These are phyloP conservation scores for Aspergillus wentii DNA, from an alignment of 495 filamentous ascomycete genomes.

Conservation along the genomic window DNA sequence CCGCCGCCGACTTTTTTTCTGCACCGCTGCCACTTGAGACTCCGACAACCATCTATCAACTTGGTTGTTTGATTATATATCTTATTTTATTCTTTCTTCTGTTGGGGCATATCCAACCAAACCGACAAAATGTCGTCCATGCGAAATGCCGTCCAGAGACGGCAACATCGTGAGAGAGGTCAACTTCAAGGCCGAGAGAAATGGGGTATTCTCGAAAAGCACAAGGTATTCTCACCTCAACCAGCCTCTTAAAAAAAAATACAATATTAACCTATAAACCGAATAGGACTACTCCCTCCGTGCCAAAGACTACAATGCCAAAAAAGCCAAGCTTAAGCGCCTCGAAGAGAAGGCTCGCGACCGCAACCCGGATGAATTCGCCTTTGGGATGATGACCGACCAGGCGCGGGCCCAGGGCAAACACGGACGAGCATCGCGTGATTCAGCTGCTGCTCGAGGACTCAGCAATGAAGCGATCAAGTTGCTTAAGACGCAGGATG, in stretches of 20 bases:
- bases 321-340: conserved; percentile 72
- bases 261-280: conserved; percentile 11
- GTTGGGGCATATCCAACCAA: not conserved
- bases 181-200: conserved; percentile 77
- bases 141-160: conserved; percentile 71
- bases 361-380: conserved; percentile 95
- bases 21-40: no score
- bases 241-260: conserved; percentile 2
- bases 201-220: conserved; percentile 85
- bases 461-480: conserved; percentile 68
- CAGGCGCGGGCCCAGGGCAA: conserved; percentile 50
- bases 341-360: conserved; percentile 77
- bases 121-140: conserved; percentile 66
- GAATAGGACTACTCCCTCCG: conserved; percentile 87
- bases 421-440: conserved; percentile 47
- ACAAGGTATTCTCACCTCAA: conserved; percentile 51
- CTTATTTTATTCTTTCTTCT: conserved; percentile 1
- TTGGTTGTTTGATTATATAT: no score
- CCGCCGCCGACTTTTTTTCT: conserved; percentile 3
- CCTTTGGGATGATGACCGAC: conserved; percentile 78
- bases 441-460: conserved; percentile 29
- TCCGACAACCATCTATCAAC: no score
- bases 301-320: conserved; percentile 80
- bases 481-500: conserved; percentile 93
- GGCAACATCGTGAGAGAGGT: conserved; percentile 80